These are phyloP conservation scores for Emmonsiellopsis sp. DNA, from an alignment of 2,329 filamentous ascomycete genomes.

Conservation along the genomic window DNA sequence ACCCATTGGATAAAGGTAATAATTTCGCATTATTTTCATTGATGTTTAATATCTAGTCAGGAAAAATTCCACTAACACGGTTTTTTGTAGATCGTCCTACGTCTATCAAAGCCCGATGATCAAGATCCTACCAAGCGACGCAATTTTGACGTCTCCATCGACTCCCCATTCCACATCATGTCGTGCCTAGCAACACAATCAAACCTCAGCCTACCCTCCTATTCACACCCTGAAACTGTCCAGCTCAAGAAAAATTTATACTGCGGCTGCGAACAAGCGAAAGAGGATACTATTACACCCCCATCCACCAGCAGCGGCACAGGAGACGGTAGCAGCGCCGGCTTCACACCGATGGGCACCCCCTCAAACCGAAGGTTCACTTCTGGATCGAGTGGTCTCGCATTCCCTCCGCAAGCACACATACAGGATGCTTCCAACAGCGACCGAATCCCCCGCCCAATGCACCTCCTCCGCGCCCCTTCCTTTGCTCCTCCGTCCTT, in stretches of 20 bases:
- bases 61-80: slow-evolving; percentile 10
- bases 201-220: slow-evolving; percentile 77
- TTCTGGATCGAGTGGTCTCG: slow-evolving; percentile 30
- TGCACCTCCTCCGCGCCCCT: slow-evolving; percentile 72
- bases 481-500: slow-evolving; percentile 86
- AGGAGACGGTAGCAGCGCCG: slow-evolving; percentile 2
- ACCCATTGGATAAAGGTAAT: slow-evolving; percentile 91
- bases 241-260: slow-evolving; percentile 7
- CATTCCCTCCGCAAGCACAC: slow-evolving; percentile 42
- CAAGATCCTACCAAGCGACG: slow-evolving; percentile 69
- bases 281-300: neutral
- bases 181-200: slow-evolving; percentile 88
- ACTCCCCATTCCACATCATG: slow-evolving; percentile 87
- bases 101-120: slow-evolving; percentile 73
- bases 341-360: slow-evolving; percentile 10
- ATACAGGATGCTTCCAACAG: slow-evolving; percentile 30
- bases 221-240: slow-evolving; percentile 47
- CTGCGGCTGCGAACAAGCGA: neutral
- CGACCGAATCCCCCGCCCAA: slow-evolving; percentile 53
- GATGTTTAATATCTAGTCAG: slow-evolving; percentile 15
- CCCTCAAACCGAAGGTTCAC: slow-evolving; percentile 28
- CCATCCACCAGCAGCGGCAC: neutral
- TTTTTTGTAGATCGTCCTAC: slow-evolving; percentile 66
- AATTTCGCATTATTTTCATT: too few relatives aligned
- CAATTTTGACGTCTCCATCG: slow-evolving; percentile 93